Evolutionary conservation across 495 filamentous ascomycete species (phyloP), one percentile per base, ranked within the genome.

Genomic region (Xylaria intraflava): DNA sequence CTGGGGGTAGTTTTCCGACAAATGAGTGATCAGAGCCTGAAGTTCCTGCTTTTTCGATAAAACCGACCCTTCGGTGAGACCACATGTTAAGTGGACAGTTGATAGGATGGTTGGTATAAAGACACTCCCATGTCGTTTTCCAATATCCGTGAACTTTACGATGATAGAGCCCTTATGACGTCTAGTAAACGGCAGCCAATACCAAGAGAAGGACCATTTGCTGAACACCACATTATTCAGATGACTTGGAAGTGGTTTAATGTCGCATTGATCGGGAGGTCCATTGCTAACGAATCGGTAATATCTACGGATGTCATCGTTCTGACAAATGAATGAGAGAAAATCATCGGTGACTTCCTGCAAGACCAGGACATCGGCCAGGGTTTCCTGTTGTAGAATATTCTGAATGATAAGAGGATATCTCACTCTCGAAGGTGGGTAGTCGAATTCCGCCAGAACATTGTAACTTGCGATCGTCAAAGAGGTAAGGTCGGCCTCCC

Each of bases 321-420:
- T 53, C 17, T 49, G 53, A 12, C 83, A 75, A 14, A 83, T 63
- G 45, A 68, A 69, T 8, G 69, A 69, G 6, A 84, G 70, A 50
- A 82, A 82, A 23, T 72, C 68, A 52, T 83, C 77, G 0, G 80
- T 79, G 20, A 83, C 77, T 63, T 83, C 80, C 62, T 83, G 72
- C 7, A 84, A 67, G 17, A 79, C 66, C n/a, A 83, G 54, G 14
- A 81, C 62, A 56, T 79, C 72, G 11, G 75, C 66, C 1, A 53
- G 39, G 23, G 70, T 68, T 5, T 52, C 23, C 0, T 57, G 16
- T 6, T 71, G 58, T 41, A 81, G 55, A 38, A 81, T 62, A 54
- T 72, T 72, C 14, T 67, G 50, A 30, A 79, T 40, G 17, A 83
- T 56, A 16, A 78, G 65, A 6, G 77, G 70, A 61, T 81, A 75